Evolutionary conservation across 2,329 filamentous ascomycete genomes (phyloP), one percentile per base, ranked within the genome.

Genomic region (Cercospora citrullina): DNA sequence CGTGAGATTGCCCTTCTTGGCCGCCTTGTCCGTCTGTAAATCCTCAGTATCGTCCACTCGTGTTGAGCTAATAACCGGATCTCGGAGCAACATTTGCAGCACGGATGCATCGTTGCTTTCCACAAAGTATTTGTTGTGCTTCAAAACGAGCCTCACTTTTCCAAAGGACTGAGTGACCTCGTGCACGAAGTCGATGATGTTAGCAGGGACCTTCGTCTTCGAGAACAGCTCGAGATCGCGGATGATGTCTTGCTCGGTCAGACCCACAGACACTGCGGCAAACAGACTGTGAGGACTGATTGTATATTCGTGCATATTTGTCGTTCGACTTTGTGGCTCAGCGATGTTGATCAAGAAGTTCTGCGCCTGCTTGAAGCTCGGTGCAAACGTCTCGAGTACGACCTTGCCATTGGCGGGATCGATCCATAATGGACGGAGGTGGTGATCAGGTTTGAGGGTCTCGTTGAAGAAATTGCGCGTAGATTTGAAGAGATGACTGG

Each of bases 311-410:
- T 98, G 95, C 71, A 98, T 87, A 76, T 93, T 94, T 5, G 89
- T 91, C 67, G 95, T 94, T 68, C 94, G 89, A 39, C 94, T 97
- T 68, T 94, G 85, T 18, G 94, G 95, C 81, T 99, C 94, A 70
- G 94, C 92, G 73, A 99, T 94, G 58, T 95, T 97, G 75, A 96
- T 97, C 68, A 99, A 84, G 78, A 99, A 97, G 78, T 97, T 93
- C 77, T 97, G 93, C 0, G 93, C 94, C 76, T 94, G 90, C 66
- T 90, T 87, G 66, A 94, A 93, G 66, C 95, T 84, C 2, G 94
- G 91, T 63, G 92, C 94, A 82, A 97, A 98, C 74, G 93, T 96
- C 83, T 99, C 94, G 53, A 98, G 85, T 31, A 96, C 95, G 77
- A 98, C 95, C 71, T 90, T 89, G 39, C 92, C 93, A 77, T 91